Percentiles rank a stretch among this genome's conserved stretches.
phyloP scores from a whole-genome alignment of 1,284 basidiomycete species.

The Marasmius fiardii region DNA sequence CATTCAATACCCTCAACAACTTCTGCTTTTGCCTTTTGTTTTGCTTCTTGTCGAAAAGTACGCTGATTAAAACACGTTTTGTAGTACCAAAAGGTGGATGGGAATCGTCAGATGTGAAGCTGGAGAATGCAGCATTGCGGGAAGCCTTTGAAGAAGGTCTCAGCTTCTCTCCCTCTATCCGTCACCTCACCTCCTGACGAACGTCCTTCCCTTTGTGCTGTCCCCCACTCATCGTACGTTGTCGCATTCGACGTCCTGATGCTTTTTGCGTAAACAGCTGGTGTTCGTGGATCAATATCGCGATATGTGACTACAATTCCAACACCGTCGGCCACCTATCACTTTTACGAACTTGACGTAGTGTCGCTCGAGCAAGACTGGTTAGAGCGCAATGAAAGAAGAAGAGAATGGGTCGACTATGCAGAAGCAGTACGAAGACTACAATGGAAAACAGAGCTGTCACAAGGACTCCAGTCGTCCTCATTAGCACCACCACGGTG shows the following conservation, averaged over 20 bases:
- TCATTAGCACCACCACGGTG: slow-evolving; percentile 51
- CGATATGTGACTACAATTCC: slow-evolving; percentile 76
- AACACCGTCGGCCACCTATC: slow-evolving; percentile 73
- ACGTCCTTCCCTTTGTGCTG: slow-evolving; percentile 28
- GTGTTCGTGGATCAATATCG: slow-evolving; percentile 75
- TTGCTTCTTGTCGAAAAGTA: background rate
- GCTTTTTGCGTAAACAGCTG: slow-evolving; percentile 45
- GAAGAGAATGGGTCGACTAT: slow-evolving; percentile 82
- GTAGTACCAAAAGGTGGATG: slow-evolving; percentile 85
- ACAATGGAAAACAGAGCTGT: slow-evolving; percentile 77
- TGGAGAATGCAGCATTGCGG: slow-evolving; percentile 81
- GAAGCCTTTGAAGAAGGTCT: slow-evolving; percentile 92
- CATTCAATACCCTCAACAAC: too few species aligned
- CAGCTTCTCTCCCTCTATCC: slow-evolving; percentile 75
- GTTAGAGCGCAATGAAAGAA: slow-evolving; percentile 73
- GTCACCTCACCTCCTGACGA: slow-evolving; percentile 66
- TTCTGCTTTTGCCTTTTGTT: too few species aligned
- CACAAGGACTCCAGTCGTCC: slow-evolving; percentile 65
- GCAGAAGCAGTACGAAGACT: slow-evolving; percentile 69
- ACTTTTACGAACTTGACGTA: slow-evolving; percentile 85
- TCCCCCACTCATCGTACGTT: slow-evolving; percentile 23
- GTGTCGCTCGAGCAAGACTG: slow-evolving; percentile 68
- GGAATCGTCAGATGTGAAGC: slow-evolving; percentile 72
- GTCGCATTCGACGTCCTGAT: slow-evolving; percentile 12
- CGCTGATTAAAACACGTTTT: slow-evolving; percentile 1